Evolutionary conservation across 176 grass and related monocot genomes (phyloP).

Genomic region (Miscanthus lutarioriparius): DNA sequence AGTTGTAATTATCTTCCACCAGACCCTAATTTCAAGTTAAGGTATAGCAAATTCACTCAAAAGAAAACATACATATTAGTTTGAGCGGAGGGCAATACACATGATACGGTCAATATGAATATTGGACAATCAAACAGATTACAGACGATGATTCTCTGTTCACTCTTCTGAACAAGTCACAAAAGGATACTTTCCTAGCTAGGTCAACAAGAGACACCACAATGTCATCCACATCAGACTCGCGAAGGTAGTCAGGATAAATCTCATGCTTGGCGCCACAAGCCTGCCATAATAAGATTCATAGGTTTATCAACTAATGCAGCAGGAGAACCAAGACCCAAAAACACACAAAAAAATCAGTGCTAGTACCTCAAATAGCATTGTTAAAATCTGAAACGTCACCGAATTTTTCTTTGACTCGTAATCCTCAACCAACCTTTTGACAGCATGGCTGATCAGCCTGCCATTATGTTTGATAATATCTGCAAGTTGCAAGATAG

Average conservation of each 20-base stretch:
- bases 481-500: constrained; percentile 53
- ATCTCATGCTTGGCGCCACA: constrained; percentile 88
- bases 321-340: constrained; percentile 7
- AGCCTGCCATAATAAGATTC: constrained; percentile 57
- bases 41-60: constrained; percentile 25
- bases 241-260: constrained; percentile 63
- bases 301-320: constrained; percentile 21
- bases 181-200: constrained; percentile 79
- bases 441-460: constrained; percentile 75
- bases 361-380: constrained; percentile 89
- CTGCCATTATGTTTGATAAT: constrained; percentile 81
- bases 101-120: constrained; percentile 17
- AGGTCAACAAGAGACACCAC: constrained; percentile 69
- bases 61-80: constrained; percentile 18
- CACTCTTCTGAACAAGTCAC: not conserved
- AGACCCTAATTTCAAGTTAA: constrained; percentile 65
- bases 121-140: constrained; percentile 22
- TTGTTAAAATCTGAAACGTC: constrained; percentile 74
- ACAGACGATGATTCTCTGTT: not conserved
- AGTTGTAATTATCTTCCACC: constrained; percentile 85
- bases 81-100: constrained; percentile 17
- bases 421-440: constrained; percentile 83
- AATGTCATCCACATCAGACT: constrained; percentile 77
- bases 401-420: constrained; percentile 67
- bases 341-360: not conserved